Conservation (phyloP, 1,284 basidiomycete species). For the Malassezia restricta region DNA sequence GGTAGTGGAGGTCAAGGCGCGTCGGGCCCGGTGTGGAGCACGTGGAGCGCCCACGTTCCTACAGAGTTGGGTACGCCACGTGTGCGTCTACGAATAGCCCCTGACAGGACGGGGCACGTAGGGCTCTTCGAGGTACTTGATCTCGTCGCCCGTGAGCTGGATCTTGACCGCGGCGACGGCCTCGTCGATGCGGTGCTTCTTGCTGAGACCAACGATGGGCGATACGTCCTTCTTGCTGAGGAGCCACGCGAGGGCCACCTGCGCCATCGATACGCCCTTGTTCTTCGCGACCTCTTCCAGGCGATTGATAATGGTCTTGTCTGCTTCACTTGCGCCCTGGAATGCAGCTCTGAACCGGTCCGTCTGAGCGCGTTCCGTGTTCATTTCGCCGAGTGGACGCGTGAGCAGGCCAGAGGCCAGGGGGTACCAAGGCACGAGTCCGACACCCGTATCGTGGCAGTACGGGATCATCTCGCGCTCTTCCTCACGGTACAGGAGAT, state of each 20-base stretch:
- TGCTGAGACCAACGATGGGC: conserved; percentile 12
- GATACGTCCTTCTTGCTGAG: conserved; percentile 4
- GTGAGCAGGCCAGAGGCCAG: conserved; percentile 48
- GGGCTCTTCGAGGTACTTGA: conserved; percentile 9
- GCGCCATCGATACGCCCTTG: conserved; percentile 47
- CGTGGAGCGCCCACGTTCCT: no score
- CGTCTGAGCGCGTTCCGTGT: not conserved
- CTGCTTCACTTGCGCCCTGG: not conserved
- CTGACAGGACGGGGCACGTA: conserved; percentile 4
- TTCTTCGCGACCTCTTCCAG: conserved; percentile 48
- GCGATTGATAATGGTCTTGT: conserved; percentile 25
- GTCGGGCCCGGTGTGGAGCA: no score
- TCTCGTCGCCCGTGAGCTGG: conserved; percentile 1
- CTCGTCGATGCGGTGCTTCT: conserved; percentile 7
- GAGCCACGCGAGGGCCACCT: conserved; percentile 47
- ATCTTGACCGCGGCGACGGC: conserved; percentile 6
- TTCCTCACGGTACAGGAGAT: conserved; percentile 55
- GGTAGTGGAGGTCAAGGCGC: not conserved
- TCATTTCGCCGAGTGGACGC: conserved; percentile 27
- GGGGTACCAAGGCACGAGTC: conserved; percentile 49
- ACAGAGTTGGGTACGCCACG: not conserved
- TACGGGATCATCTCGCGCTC: conserved; percentile 60
- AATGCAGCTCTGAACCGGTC: not conserved
- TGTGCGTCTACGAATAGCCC: not conserved
- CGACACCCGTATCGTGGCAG: conserved; percentile 50